A percentile compares a stretch with the other conserved stretches of the same genome.
Conservation (phyloP, 352 stramenopile genomes). For the Phytopythium cucurbitacearum region DNA sequence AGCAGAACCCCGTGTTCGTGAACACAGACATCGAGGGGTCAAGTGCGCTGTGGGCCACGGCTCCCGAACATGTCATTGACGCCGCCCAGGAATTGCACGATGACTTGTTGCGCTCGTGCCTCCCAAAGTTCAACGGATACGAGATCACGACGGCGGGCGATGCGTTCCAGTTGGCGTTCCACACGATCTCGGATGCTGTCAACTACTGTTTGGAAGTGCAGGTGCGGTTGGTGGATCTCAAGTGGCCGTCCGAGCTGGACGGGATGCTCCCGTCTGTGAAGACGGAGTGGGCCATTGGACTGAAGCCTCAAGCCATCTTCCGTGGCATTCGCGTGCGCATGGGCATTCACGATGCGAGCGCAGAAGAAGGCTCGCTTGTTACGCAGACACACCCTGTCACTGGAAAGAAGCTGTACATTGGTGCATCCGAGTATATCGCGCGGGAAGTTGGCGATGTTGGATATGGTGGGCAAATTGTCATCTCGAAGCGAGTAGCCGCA, state of each 20-base stretch:
- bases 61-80: slow-evolving; percentile 49
- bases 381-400: slow-evolving; percentile 59
- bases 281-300: slow-evolving; percentile 35
- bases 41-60: slow-evolving; percentile 64
- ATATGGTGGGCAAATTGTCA: slow-evolving; percentile 62
- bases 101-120: slow-evolving; percentile 42
- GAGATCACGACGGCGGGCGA: slow-evolving; percentile 76
- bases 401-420: slow-evolving; percentile 60
- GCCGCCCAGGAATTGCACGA: slow-evolving; percentile 58
- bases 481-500: slow-evolving; percentile 52
- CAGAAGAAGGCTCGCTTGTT: slow-evolving; percentile 47
- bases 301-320: slow-evolving; percentile 53
- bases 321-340: slow-evolving; percentile 67
- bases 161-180: slow-evolving; percentile 73
- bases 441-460: slow-evolving; percentile 62
- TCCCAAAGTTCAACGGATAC: slow-evolving; percentile 58
- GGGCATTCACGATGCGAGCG: slow-evolving; percentile 66
- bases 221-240: slow-evolving; percentile 43
- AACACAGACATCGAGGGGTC: slow-evolving; percentile 78
- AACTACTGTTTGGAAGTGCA: slow-evolving; percentile 69
- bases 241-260: slow-evolving; percentile 58
- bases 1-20: slow-evolving; percentile 57
- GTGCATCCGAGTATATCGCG: slow-evolving; percentile 55
- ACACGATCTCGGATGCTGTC: slow-evolving; percentile 53
- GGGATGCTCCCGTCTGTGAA: slow-evolving; percentile 48